Base-by-base conservation (phyloP, 176 grass and related monocot genomes). In the Oryza rufipogon region DNA sequence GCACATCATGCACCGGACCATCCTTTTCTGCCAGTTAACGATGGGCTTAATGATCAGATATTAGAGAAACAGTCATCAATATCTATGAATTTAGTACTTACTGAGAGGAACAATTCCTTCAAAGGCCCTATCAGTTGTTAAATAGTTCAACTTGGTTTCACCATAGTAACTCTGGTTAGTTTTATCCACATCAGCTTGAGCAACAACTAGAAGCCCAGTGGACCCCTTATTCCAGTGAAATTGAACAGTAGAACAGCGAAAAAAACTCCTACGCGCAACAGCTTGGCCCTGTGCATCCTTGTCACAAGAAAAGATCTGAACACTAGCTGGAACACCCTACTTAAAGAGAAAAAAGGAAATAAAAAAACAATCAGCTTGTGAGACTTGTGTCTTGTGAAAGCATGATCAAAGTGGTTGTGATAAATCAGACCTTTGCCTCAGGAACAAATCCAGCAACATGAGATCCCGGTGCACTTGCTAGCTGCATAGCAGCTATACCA, bases 151-250 rank as follows among this genome's bases (percentile, higher is more conserved):
- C 77, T 95, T 95, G 74, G 93, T 95, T 95, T 98, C 96, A 70
- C 96, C 96, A 74, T 98, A 95, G 80, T 95, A 98, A 92, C 96
- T 98, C 87, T 95, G 96, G 87, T 95, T 98, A 65, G 82, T 98
- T 90, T 98, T 95, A 88, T 98, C 96, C 22, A 90, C 96, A 25
- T 98, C 93, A 90, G 93, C 86, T 60, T 98, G 96, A 60, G 83
- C 91, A 80, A 95, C 64, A 77, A 93, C 83, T 77, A 95, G 93
- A 85, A 95, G 74, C n/a, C 96, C 93, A 74, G 81, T 93, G 9
- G 89, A 95, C 60, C 87, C 87, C 78, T 83, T 91, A 72, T 93
- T 98, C 91, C 93, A 95, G 73, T 90, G 91, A 64, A 98, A 90
- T 36, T 91, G 87, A 81, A 93, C 91, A 66, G 85, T 92, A 12